phyloP scores from a whole-genome alignment of 345 rosid genomes.

The Adansonia digitata region DNA sequence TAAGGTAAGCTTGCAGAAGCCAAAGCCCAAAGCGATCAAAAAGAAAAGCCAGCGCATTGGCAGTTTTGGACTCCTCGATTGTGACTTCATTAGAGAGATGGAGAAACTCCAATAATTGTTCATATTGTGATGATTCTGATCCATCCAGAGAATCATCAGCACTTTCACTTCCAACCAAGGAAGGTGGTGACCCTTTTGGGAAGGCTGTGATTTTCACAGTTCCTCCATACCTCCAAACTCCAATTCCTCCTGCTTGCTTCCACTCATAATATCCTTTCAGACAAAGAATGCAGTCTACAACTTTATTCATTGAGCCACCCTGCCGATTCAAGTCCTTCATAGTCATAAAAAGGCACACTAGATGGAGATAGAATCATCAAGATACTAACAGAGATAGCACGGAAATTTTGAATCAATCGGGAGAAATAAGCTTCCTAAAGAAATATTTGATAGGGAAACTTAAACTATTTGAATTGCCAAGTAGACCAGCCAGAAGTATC shows the following conservation, averaged over 20 bases:
- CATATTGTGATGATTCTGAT: constrained; percentile 84
- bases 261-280: constrained; percentile 94
- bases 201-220: constrained; percentile 80
- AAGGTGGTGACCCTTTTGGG: constrained; percentile 57
- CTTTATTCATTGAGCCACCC: constrained; percentile 94
- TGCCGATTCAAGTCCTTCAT: constrained; percentile 18
- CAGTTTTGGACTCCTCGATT: constrained; percentile 69
- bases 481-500: not conserved
- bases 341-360: not conserved
- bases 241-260: constrained; percentile 89
- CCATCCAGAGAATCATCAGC: constrained; percentile 79
- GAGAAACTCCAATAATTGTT: constrained; percentile 79
- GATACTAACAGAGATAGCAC: not conserved
- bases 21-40: constrained; percentile 81
- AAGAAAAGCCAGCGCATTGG: constrained; percentile 69
- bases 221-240: constrained; percentile 98
- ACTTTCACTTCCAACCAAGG: constrained; percentile 65
- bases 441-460: not conserved
- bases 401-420: not conserved
- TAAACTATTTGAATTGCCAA: not conserved
- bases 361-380: not conserved
- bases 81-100: constrained; percentile 78
- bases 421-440: not conserved
- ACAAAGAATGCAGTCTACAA: constrained; percentile 96
- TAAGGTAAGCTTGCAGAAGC: constrained; percentile 78